phyloP scores from a whole-genome alignment of 2,329 filamentous ascomycete genomes.

The Diaporthe destruens region DNA sequence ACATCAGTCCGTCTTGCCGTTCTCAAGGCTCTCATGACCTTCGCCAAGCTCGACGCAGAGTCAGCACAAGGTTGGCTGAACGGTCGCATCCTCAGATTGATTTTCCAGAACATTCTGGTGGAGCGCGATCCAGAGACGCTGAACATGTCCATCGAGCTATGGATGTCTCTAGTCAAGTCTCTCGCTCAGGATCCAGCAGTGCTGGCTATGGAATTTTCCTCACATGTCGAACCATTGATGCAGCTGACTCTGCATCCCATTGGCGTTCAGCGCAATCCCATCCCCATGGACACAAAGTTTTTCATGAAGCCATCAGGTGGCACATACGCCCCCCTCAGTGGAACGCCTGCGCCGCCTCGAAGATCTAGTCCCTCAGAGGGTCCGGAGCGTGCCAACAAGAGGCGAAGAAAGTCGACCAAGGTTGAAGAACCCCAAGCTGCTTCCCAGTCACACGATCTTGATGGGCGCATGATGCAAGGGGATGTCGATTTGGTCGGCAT shows the following conservation, averaged over 20 bases:
- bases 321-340: conserved; percentile 73
- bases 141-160: conserved; percentile 86
- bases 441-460: conserved; percentile 90
- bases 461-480: conserved; percentile 97
- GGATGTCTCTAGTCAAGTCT: conserved; percentile 80
- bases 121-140: conserved; percentile 89
- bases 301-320: conserved; percentile 95
- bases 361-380: conserved; percentile 66
- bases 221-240: conserved; percentile 85
- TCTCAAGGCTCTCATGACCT: conserved; percentile 91
- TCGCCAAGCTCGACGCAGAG: conserved; percentile 86
- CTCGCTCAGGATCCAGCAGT: conserved; percentile 73
- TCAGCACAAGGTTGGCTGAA: conserved; percentile 92
- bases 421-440: conserved; percentile 74
- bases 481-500: conserved; percentile 94
- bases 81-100: conserved; percentile 85
- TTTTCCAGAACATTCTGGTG: conserved; percentile 96
- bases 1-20: conserved; percentile 95
- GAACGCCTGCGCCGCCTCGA: conserved; percentile 58
- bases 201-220: conserved; percentile 79
- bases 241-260: conserved; percentile 90
- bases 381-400: conserved; percentile 76
- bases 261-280: conserved; percentile 88
- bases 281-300: conserved; percentile 89
- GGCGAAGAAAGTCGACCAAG: conserved; percentile 88